Evolutionary conservation across 2,329 filamentous ascomycete species (phyloP), one percentile per base, ranked within the genome.

Genomic region (Graphilbum fragrans): DNA sequence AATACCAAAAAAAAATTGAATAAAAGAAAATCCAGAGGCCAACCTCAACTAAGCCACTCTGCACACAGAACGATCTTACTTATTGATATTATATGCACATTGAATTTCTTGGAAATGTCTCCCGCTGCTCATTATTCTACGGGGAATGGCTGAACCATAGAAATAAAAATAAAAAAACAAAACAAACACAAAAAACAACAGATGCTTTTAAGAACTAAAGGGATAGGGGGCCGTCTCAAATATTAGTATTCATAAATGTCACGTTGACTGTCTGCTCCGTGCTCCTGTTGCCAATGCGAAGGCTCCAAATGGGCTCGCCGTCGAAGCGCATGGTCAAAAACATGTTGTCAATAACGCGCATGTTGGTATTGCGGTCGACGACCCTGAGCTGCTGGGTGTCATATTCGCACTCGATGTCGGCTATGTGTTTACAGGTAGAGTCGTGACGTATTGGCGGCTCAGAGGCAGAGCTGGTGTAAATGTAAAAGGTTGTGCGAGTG

Each of bases 261-360:
- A 42, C 42, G n/a, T 44, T n/a, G 12, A 42, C 37, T 18, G 35
- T 42, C 12, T 37, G 7, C 37, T 40, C 37, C 10, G 35, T 32
- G 9, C 36, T 35, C 17, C 34, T 33, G 7, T 23, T 29, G 37
- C 42, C 45, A 27, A 47, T 37, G 31, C 41, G 34, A 22, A 46
- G 42, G 2, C 39, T 38, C 45, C 45, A 46, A 37, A 42, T 37
- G 29, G 37, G 42, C 37, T 46, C 39, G 34, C 42, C 45, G 17
- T 39, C 23, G 21, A 46, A 46, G 27, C 39, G 25, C 45, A 46
- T 46, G 11, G 45, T 42, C 29, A 46, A 42, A 14, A 35, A 35
- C 39, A 46, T 44, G 45, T 35, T 31, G 21, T 46, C 36, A 37
- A 46, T 39, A 3, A 41, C 7, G 23, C 45, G 45, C 36, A 31